phyloP scores from a whole-genome alignment of 441 rosid species.

The Breynia disticha region DNA sequence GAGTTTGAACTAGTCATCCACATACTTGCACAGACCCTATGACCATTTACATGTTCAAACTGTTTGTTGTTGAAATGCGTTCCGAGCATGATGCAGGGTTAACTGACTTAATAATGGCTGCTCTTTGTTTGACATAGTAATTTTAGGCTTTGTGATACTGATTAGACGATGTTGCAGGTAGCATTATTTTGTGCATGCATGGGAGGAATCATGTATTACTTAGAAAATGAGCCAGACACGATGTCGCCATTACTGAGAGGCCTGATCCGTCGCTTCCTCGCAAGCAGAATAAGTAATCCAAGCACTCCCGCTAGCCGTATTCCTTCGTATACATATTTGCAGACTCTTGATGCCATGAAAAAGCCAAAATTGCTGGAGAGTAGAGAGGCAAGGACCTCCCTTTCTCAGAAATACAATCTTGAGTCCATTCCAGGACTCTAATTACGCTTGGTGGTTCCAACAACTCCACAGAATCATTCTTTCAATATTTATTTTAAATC shows the following conservation, averaged over 20 bases:
- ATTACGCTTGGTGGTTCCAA: constrained; percentile 12
- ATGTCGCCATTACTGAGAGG: constrained; percentile 93
- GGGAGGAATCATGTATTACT: constrained; percentile 98
- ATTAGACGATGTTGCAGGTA: constrained; percentile 44
- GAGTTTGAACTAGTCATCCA: too few species aligned
- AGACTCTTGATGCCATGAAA: constrained; percentile 52
- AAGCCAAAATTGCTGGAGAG: constrained; percentile 44
- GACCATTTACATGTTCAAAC: too few species aligned
- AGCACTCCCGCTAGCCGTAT: constrained; percentile 37
- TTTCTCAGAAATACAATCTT: constrained; percentile 65
- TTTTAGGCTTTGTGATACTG: constrained; percentile 4
- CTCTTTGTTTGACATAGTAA: background rate
- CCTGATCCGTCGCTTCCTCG: constrained; percentile 83
- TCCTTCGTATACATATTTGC: constrained; percentile 65
- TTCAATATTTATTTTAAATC: constrained; percentile 11
- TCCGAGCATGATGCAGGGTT: too few species aligned
- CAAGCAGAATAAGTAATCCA: constrained; percentile 91
- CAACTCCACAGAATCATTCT: constrained; percentile 19
- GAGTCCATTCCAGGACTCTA: constrained; percentile 91
- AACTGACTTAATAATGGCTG: too few species aligned
- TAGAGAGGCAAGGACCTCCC: constrained; percentile 35
- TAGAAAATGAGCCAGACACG: constrained; percentile 89
- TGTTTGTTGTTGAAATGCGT: too few species aligned
- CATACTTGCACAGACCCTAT: too few species aligned
- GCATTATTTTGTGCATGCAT: constrained; percentile 89